Evolutionary conservation across 495 filamentous ascomycete genomes (phyloP).

Genomic region (Tuber brumale): DNA sequence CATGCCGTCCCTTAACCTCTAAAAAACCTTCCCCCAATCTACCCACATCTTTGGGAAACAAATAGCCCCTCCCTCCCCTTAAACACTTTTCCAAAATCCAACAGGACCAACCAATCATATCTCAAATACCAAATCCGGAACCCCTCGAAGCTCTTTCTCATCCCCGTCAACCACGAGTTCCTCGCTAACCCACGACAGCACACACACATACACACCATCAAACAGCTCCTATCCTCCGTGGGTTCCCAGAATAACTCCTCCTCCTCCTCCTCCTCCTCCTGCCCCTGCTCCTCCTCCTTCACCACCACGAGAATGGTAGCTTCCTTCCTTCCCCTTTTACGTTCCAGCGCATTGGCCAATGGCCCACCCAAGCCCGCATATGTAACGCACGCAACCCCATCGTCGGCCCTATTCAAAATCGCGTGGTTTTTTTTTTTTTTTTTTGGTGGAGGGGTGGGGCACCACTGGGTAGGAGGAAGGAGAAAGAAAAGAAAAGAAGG

Average conservation of each 20-base stretch:
- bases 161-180: background rate
- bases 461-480: background rate
- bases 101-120: background rate
- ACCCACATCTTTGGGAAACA: background rate
- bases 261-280: too few species aligned
- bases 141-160: background rate
- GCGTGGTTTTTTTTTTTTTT: background rate
- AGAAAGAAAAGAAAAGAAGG: too few species aligned
- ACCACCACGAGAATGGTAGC: background rate
- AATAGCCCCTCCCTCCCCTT: background rate
- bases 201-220: background rate
- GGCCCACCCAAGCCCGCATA: background rate
- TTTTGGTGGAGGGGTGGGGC: background rate
- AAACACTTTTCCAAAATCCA: background rate
- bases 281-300: too few species aligned
- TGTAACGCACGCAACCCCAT: background rate
- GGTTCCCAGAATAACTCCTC: background rate
- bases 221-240: background rate
- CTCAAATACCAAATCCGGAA: background rate
- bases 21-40: background rate
- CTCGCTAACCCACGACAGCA: background rate
- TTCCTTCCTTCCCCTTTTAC: background rate
- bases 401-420: background rate
- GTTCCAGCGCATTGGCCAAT: background rate
- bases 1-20: background rate